Evolutionary conservation across 768 basidiomycete genomes (phyloP).

Genomic region (Cystobasidium ongulense): DNA sequence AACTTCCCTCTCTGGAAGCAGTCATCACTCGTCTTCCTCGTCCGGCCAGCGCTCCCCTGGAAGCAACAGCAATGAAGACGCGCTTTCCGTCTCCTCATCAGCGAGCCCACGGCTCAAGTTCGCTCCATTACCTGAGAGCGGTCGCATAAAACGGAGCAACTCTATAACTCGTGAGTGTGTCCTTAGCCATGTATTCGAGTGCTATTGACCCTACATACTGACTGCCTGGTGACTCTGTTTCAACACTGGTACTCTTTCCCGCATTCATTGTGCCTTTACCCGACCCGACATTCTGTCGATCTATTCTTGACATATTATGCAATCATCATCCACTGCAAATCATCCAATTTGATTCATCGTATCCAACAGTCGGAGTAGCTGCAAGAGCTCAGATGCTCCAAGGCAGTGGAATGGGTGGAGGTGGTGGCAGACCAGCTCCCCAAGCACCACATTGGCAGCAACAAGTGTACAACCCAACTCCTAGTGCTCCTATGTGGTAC

Average conservation of each 20-base stretch:
- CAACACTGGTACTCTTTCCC: background rate
- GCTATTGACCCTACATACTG: background rate
- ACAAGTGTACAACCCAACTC: background rate
- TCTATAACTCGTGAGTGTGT: constrained; percentile 22
- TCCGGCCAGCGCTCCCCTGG: background rate
- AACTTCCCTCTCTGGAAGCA: background rate
- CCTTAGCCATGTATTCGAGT: background rate
- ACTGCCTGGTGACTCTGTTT: background rate
- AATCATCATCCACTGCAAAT: too few species aligned
- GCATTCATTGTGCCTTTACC: background rate
- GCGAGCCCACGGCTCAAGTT: constrained; percentile 14
- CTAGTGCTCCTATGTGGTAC: constrained; percentile 19
- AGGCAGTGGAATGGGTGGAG: background rate
- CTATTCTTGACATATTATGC: background rate
- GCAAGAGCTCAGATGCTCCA: constrained; percentile 15
- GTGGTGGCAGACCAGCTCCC: background rate
- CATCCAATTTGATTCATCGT: too few species aligned
- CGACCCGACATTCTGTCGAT: background rate
- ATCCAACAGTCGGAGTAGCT: constrained; percentile 24
- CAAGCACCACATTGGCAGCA: constrained; percentile 22
- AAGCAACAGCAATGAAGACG: background rate
- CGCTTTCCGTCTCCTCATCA: background rate
- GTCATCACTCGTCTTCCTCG: background rate
- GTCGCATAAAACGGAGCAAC: constrained; percentile 7
- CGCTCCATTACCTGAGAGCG: constrained; percentile 21